These are phyloP conservation scores for Russula emetica DNA, from an alignment of 768 basidiomycete species.

Conservation along the genomic window DNA sequence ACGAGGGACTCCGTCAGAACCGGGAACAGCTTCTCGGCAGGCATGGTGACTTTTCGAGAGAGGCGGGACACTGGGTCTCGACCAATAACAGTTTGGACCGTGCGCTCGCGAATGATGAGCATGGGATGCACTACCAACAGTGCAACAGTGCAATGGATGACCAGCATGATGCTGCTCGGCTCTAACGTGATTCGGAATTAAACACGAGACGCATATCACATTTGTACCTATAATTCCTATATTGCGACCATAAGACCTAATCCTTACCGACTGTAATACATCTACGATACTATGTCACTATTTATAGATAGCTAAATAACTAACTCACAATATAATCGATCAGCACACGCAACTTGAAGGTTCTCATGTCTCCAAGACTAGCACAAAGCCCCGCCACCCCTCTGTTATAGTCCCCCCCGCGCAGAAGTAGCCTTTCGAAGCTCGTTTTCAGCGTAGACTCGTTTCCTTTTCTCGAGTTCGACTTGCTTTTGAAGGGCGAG, in stretches of 20 bases:
- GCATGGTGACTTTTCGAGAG: not conserved
- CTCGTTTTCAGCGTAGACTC: not conserved
- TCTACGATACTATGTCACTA: not conserved
- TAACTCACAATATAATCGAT: not conserved
- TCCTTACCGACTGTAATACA: not conserved
- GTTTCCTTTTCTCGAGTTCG: slow-evolving; percentile 5
- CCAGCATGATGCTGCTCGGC: not conserved
- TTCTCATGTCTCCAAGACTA: not conserved
- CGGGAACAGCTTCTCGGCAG: not conserved
- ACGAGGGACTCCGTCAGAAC: not conserved
- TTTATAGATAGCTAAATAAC: not conserved
- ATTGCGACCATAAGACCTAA: not conserved
- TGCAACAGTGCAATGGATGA: not conserved
- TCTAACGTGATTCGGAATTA: not conserved
- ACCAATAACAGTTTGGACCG: not conserved
- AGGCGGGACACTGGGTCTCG: not conserved
- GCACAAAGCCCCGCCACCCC: not conserved
- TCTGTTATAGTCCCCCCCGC: not conserved
- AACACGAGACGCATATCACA: not conserved
- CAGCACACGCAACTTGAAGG: too few species aligned
- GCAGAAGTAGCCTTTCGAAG: not conserved
- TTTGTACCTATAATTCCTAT: not conserved
- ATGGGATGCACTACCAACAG: not conserved
- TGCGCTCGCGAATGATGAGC: not conserved
- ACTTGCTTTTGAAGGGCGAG: not conserved